Evolutionary conservation across 75 land plant species (phyloP).

Genomic region (Chamaecyparis obtusa): DNA sequence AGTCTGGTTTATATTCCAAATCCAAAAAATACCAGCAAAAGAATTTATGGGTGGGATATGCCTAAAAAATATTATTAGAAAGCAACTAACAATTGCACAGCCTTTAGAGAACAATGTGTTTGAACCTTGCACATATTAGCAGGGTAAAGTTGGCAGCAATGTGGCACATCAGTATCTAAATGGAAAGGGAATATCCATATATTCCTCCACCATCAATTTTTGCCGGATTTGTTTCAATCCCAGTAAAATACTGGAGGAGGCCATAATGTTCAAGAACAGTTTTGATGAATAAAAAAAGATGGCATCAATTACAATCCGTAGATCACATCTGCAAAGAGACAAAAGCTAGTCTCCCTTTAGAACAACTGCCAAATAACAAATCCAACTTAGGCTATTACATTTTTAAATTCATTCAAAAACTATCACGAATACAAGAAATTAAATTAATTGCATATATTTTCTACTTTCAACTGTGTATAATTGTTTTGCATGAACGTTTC

Average conservation of each 20-base stretch:
- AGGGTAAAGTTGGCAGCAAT: conserved; percentile 80
- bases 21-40: neutral
- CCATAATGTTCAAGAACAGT: conserved; percentile 60
- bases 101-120: neutral
- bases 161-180: conserved; percentile 45
- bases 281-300: conserved; percentile 71
- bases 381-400: no score
- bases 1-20: neutral
- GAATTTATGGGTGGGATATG: neutral
- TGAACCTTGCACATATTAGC: conserved; percentile 97
- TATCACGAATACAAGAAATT: no score
- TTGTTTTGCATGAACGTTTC: no score
- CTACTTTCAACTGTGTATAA: no score
- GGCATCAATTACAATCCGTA: conserved; percentile 85
- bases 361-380: no score
- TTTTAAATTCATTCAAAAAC: no score
- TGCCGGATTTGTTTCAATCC: conserved; percentile 71
- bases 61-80: neutral
- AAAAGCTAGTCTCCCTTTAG: no score
- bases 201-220: conserved; percentile 57
- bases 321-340: conserved; percentile 57
- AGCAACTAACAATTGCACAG: neutral
- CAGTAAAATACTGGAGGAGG: conserved; percentile 54
- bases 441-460: no score
- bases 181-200: conserved; percentile 69